phyloP scores from a whole-genome alignment of 371 early-diverging fungal species.

The Zychaea mexicana region DNA sequence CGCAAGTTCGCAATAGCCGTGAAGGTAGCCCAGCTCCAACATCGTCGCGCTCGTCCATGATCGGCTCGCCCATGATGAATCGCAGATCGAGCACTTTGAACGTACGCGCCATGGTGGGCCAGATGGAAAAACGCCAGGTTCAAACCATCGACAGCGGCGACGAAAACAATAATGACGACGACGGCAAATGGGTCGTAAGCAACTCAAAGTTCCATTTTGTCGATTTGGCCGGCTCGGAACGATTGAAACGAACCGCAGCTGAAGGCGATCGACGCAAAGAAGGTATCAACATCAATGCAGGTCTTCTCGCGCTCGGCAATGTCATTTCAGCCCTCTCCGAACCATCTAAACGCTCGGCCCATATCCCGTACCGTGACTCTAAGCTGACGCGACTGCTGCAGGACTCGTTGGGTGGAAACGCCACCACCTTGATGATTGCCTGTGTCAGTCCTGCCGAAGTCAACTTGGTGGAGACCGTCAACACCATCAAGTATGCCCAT shows the following conservation, averaged over 20 bases:
- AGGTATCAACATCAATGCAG: constrained; percentile 98
- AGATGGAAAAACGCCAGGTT: constrained; percentile 14
- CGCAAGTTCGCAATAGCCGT: background rate
- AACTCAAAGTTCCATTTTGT: constrained; percentile 96
- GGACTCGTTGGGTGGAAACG: constrained; percentile 95
- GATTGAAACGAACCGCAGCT: constrained; percentile 94
- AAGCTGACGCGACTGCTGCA: constrained; percentile 98
- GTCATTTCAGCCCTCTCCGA: constrained; percentile 98
- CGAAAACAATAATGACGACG: constrained; percentile 17
- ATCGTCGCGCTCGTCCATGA: constrained; percentile 25
- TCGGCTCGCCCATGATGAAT: constrained; percentile 3
- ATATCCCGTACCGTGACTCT: constrained; percentile 97
- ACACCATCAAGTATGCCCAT: constrained; percentile 92
- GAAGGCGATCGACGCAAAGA: constrained; percentile 96
- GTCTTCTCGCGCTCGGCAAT: constrained; percentile 98
- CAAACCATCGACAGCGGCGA: background rate
- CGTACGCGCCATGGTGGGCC: constrained; percentile 37
- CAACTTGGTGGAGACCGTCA: constrained; percentile 88
- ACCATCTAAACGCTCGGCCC: constrained; percentile 56
- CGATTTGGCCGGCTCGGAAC: constrained; percentile 98
- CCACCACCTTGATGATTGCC: constrained; percentile 91
- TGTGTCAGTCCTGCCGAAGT: constrained; percentile 84
- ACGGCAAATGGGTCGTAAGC: constrained; percentile 51
- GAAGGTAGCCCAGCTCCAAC: constrained; percentile 15
- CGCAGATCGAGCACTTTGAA: constrained; percentile 35